Percentiles rank a stretch among this genome's conserved stretches.
Conservation (phyloP, 2,329 filamentous ascomycete genomes). For the Alternaria triticina region DNA sequence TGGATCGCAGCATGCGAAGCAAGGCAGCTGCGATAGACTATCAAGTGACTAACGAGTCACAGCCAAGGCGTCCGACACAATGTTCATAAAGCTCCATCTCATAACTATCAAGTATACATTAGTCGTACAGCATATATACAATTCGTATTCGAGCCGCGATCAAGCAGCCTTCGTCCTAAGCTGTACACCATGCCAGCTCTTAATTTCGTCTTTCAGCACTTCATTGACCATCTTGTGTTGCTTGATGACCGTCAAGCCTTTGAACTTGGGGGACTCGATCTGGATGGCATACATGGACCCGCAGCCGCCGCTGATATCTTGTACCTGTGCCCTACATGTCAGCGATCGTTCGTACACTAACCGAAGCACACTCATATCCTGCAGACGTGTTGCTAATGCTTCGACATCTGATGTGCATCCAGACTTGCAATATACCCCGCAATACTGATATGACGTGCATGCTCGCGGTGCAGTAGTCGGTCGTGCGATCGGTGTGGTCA, state of each 20-base stretch:
- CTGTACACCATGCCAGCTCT: constrained; percentile 83
- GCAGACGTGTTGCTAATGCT: not conserved
- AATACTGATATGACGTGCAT: constrained; percentile 16
- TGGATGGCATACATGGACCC: constrained; percentile 88
- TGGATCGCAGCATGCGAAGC: not conserved
- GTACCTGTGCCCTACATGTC: constrained; percentile 59
- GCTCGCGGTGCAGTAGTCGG: constrained; percentile 14
- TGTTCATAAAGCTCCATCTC: not conserved
- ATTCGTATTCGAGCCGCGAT: not conserved
- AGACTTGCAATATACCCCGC: constrained; percentile 3
- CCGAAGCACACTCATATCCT: not conserved
- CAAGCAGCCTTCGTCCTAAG: constrained; percentile 68
- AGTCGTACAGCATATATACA: constrained; percentile 16
- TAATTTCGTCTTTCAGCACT: constrained; percentile 75
- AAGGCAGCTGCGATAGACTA: not conserved
- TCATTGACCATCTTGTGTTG: constrained; percentile 83
- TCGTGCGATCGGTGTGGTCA: constrained; percentile 15
- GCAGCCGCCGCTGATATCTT: constrained; percentile 83
- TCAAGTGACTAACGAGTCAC: not conserved
- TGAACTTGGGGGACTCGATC: constrained; percentile 74
- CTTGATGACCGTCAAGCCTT: constrained; percentile 74
- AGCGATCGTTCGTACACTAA: constrained; percentile 8
- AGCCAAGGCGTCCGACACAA: not conserved
- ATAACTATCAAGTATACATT: not conserved
- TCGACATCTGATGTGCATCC: not conserved